phyloP scores from a whole-genome alignment of 805 yeast species.

The Metschnikowia lochheadii region DNA sequence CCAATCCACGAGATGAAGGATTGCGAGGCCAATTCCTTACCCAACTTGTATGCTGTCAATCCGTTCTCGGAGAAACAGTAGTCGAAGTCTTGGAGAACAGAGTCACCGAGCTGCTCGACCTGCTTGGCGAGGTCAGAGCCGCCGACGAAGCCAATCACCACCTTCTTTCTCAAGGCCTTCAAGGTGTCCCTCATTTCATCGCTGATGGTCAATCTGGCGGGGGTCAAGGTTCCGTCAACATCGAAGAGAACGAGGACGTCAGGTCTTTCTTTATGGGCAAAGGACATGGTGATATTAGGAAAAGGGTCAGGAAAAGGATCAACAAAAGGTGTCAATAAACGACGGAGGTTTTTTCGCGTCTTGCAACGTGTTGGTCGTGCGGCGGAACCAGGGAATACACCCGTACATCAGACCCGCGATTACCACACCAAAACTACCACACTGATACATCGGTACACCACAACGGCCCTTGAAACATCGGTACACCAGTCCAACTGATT shows the following conservation, averaged over 20 bases:
- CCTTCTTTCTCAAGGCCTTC: conserved; percentile 78
- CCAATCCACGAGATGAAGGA: conserved; percentile 96
- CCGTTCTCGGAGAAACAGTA: conserved; percentile 98
- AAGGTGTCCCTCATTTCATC: conserved; percentile 75
- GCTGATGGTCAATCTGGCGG: conserved; percentile 81
- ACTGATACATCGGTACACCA: too few species aligned
- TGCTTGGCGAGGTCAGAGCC: conserved; percentile 95
- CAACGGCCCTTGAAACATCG: too few species aligned
- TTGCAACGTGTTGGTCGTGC: conserved; percentile 2
- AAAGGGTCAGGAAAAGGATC: background rate
- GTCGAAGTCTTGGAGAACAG: conserved; percentile 77
- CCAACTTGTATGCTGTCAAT: conserved; percentile 91
- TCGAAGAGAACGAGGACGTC: conserved; percentile 89
- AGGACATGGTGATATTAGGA: conserved; percentile 42
- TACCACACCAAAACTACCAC: too few species aligned
- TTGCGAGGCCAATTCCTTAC: conserved; percentile 85
- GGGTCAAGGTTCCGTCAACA: conserved; percentile 97
- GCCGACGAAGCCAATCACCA: conserved; percentile 95
- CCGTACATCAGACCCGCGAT: background rate
- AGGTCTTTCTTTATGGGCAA: conserved; percentile 74
- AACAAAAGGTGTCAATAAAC: too few species aligned
- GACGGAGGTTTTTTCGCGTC: conserved; percentile 1
- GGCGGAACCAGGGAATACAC: background rate
- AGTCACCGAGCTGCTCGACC: conserved; percentile 88
- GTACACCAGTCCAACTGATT: too few species aligned